These are phyloP conservation scores for Rhododendron mucronatum DNA, from an alignment of 148 eudicot genomes.

Conservation along the genomic window DNA sequence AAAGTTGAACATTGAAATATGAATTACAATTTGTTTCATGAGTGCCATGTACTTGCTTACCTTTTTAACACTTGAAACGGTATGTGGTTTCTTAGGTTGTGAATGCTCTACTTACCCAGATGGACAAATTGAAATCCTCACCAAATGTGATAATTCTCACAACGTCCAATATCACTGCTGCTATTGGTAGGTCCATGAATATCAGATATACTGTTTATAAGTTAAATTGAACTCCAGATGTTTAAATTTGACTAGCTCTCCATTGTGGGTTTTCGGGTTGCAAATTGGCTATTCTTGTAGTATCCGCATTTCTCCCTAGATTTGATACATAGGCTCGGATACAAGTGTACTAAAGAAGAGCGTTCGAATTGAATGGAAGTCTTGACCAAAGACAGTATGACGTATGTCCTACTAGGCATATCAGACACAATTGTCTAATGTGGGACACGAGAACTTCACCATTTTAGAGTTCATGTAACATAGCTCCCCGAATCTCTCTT, in stretches of 20 bases:
- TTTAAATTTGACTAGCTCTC: neutral
- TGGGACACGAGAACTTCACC: neutral
- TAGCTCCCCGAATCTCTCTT: neutral
- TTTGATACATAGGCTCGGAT: neutral
- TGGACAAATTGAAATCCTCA: conserved; percentile 87
- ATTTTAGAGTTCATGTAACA: neutral
- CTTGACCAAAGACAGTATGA: neutral
- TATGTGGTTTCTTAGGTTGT: conserved; percentile 62
- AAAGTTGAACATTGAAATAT: neutral
- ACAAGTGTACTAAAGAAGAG: neutral
- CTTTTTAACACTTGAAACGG: neutral
- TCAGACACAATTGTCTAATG: neutral
- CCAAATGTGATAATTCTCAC: conserved; percentile 93
- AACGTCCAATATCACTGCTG: conserved; percentile 96
- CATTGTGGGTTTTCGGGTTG: neutral
- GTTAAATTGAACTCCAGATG: neutral
- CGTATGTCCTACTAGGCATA: neutral
- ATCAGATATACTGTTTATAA: neutral
- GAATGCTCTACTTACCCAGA: conserved; percentile 93
- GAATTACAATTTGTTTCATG: neutral
- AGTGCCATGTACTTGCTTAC: neutral
- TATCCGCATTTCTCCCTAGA: neutral
- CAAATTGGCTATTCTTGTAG: neutral
- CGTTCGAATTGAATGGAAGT: neutral
- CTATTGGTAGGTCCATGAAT: conserved; percentile 61